Evolutionary conservation across 495 filamentous ascomycete genomes (phyloP).

Genomic region (Terfezia claveryi): DNA sequence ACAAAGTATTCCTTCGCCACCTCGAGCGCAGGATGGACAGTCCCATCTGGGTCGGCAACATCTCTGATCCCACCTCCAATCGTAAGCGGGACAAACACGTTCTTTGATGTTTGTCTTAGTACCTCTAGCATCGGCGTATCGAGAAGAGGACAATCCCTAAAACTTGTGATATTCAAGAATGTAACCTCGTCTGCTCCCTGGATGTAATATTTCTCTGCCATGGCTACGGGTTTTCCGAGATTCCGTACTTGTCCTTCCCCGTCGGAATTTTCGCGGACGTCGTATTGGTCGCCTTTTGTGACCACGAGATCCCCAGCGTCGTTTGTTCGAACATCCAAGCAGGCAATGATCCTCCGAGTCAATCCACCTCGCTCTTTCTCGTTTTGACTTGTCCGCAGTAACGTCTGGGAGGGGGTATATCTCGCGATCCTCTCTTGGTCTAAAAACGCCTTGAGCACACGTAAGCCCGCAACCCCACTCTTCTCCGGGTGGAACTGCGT

Average conservation of each 20-base stretch:
- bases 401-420: conserved; percentile 20
- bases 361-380: conserved; percentile 33
- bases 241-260: conserved; percentile 49
- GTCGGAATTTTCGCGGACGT: conserved; percentile 82
- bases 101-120: conserved; percentile 60
- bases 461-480: conserved; percentile 68
- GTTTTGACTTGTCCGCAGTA: conserved; percentile 6
- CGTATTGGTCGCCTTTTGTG: conserved; percentile 96
- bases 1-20: conserved; percentile 96
- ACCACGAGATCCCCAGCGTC: conserved; percentile 89
- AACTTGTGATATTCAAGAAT: conserved; percentile 94
- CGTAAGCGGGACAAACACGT: conserved; percentile 92
- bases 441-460: conserved; percentile 67
- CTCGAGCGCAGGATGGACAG: conserved; percentile 60
- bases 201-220: conserved; percentile 85
- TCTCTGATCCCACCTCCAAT: conserved; percentile 90
- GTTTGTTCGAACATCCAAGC: conserved; percentile 89
- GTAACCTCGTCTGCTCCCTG: conserved; percentile 93
- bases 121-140: conserved; percentile 95
- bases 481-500: conserved; percentile 98
- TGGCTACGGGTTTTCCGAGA: conserved; percentile 84
- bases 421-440: conserved; percentile 31
- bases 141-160: conserved; percentile 75
- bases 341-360: conserved; percentile 79
- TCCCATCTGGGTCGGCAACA: conserved; percentile 75